Evolutionary conservation across 305 asterid genomes (phyloP), one percentile per base, ranked within the genome.

Genomic region (Fraxinus greggii): DNA sequence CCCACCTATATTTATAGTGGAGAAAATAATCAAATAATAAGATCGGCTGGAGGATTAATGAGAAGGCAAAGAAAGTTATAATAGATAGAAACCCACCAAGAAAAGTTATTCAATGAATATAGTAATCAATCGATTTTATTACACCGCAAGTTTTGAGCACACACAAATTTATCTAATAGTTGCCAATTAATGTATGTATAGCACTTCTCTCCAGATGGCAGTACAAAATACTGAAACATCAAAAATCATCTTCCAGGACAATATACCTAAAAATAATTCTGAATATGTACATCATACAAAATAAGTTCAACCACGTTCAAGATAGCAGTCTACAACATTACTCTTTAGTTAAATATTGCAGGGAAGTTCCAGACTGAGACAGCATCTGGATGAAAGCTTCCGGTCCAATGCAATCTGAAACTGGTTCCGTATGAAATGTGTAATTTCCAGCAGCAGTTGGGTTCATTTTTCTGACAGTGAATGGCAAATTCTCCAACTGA

Each of bases 361-460:
- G 45, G 51, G 98, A 90, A 87, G 94, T 97, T 85, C 97, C 98
- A 81, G 89, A 85, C 33, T 89, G 92, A 70, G 87, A 84, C 88
- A 96, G 80, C 97, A 91, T 88, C 78, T 78, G 81, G 88, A 80
- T 81, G 84, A 96, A 88, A 75, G 85, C 80, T 78, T 89, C 98
- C 45, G 91, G 87, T 74, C 97, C 98, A 79, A 78, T 82, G 90
- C 87, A 80, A 75, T 86, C 88, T 72, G 86, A 83, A 82, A 87
- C 80, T 80, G 75, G 79, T 83, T 81, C 90, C 76, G 88, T 93
- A 79, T 78, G 86, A 80, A 96, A 88, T 82, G 54, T 83, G 87
- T 89, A 88, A 73, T 83, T 86, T 85, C 86, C 93, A 74, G 98
- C 97, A 84, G 90, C 89, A 72, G 79, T 40, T 13, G 98, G 95